Evolutionary conservation across 176 grass and related monocot species (phyloP), one percentile per base, ranked within the genome.

Genomic region (Carex scoparia): DNA sequence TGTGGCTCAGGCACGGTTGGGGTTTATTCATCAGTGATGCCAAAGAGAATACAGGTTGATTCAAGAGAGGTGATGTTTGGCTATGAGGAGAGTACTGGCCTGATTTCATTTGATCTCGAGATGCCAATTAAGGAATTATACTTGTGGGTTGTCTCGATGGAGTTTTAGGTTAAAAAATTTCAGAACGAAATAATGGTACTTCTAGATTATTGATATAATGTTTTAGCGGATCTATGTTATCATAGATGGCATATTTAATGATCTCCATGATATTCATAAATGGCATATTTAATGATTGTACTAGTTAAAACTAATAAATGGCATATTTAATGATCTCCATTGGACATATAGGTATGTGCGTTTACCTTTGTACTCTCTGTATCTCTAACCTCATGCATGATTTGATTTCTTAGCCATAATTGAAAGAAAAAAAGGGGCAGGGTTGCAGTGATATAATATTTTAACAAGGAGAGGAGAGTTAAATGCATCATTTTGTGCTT

Each of bases 21-120:
- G 27, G 73, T 84, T 14, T 97, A 97, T 69, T 90, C 86, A 77
- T 97, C 91, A 1, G 54, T 73, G n/a, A 86, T 3, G 62, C 91
- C 91, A 0, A 87, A 18, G 82, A 83, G 33, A 69, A 77, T 92
- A 13, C 23, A 59, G 0, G 74, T 97, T 3, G 88, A 89, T 80
- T 87, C 79, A 0, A 64, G 60, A 75, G 79, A 13, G 28, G 57
- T 79, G 0, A 84, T 51, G 9, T 97, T 94, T 76, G 72, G 12
- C 6, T 94, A 97, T 73, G 68, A 90, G 72, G 88, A 89, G 7
- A 59, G 62, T 1, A 67, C 18, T 64, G 86, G 90, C 8, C 62
- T 90, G 40, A 5, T 89, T 67, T 84, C 62, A 30, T 92, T 97
- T 16, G 67, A 86, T 7, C 79, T 97, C 8, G 85, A 31, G 65